Base-by-base conservation (phyloP, 2,329 filamentous ascomycete species). In the Cryphonectria naterciae region DNA sequence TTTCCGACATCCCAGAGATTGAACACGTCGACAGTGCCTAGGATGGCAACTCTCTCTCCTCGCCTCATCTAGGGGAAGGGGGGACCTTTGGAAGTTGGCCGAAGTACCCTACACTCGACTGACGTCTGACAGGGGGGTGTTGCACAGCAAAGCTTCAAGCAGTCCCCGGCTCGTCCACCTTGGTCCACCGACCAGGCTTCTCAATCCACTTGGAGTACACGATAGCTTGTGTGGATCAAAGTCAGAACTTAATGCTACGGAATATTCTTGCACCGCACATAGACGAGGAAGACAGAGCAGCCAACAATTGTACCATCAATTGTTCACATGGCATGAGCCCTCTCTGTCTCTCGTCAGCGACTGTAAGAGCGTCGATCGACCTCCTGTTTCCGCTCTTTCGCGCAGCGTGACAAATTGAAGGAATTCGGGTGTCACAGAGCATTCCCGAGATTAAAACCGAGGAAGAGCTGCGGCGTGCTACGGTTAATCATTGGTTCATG, bases 361-460 rank as follows among this genome's bases (percentile, higher is more conserved):
- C n/a, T 13, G 32, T 10, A 15, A 22, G 19, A 43, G 25, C 32
- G 17, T 43, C 22, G 62, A 32, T 32, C 28, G 43, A 52, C 25
- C 62, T 28, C 41, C 25, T 52, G 6, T 32, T 35, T 28, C 64
- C 25, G 46, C 64, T n/a, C 19, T 37, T 32, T 54, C 46, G 35
- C 28, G 22, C 58, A 52, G 43, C 43, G 22, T 61, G 25, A 25
- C 58, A 61, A 25, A 43, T n/a, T 37, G 10, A 11, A 15, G 37
- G 13, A 13, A 66, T 46, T 67, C 49, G 64, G 58, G 54, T 32
- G 61, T 71, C 35, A 49, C 46, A 54, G 56, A 58, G 52, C 64
- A 67, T 67, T 67, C 49, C 70, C 68, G 68, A 70, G 41, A 49
- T 69, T 64, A 63, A 46, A 60, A 70, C 65, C 68, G 68, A 67